Base-by-base conservation (phyloP, 2,329 filamentous ascomycete genomes). In the Byssochlamys sp. region DNA sequence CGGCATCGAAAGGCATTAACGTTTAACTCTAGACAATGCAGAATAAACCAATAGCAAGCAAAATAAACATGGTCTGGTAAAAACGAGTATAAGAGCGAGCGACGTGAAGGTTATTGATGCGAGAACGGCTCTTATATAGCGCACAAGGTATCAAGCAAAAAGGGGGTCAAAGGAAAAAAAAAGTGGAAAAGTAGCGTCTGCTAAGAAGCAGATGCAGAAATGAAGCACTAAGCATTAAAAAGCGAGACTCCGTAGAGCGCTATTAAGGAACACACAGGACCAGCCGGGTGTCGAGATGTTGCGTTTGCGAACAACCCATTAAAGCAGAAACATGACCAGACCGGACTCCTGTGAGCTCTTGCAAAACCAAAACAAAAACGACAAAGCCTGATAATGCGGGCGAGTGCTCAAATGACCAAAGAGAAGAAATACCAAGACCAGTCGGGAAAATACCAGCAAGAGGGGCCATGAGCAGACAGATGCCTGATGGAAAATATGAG, bases 201-300 rank as follows among this genome's bases (percentile, higher is more conserved):
- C 39, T 19, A 45, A 19, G n/a, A 53, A 52, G 62, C 68, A 70
- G 67, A 70, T 67, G 70, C 66, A 69, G 59, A 58, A 66, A 61
- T 58, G 60, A 61, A 69, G 64, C 58, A 64, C 60, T 67, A 66
- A 62, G 55, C 56, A 66, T 65, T 64, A 66, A 63, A 62, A 74
- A 73, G 39, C n/a, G 39, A 45, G 39, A 45, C n/a, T 45, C 39
- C 69, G 71, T 65, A 66, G 55, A 70, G 69, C 71, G 69, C 71
- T 65, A 69, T 62, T 61, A 67, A 65, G 66, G 59, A 74, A 73
- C 73, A 75, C 73, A 70, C 73, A 75, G 73, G 73, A 74, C 73
- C 73, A 76, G 73, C 73, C 73, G 67, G 70, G 73, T 76, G 73
- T 74, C 67, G 69, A 72, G 64, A 67, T 70, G 66, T 68, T 70